Percentiles rank a stretch among this genome's conserved stretches.
phyloP scores from a whole-genome alignment of 192 early-diverging fungal species.

The Entophlyctis luteolus region DNA sequence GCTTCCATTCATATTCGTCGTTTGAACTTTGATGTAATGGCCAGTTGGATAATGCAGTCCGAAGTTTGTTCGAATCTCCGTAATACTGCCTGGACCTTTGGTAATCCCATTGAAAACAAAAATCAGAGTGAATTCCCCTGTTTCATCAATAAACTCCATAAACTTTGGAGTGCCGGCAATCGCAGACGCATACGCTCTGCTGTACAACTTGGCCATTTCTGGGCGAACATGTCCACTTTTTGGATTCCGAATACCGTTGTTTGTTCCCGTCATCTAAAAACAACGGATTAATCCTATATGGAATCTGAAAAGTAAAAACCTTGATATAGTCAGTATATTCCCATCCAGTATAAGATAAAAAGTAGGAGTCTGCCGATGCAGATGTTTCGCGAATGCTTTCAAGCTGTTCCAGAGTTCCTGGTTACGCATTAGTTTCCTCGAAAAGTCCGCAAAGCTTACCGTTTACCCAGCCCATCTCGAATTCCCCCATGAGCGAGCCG shows the following conservation, averaged over 20 bases:
- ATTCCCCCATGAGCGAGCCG: slow-evolving; percentile 24
- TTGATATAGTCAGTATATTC: slow-evolving; percentile 30
- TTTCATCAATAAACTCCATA: slow-evolving; percentile 16
- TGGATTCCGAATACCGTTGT: slow-evolving; percentile 28
- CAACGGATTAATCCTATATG: not conserved
- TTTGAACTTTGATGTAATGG: not conserved
- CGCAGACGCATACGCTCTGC: slow-evolving; percentile 19
- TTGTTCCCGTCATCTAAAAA: slow-evolving; percentile 22
- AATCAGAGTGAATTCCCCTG: slow-evolving; percentile 1
- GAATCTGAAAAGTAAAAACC: not conserved
- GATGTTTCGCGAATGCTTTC: not conserved
- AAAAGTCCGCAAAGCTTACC: no score
- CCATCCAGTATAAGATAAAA: slow-evolving; percentile 20
- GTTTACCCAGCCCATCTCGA: slow-evolving; percentile 25
- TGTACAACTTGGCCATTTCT: slow-evolving; percentile 20
- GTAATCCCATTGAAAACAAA: slow-evolving; percentile 14
- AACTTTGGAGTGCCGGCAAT: slow-evolving; percentile 13
- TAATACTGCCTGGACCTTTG: not conserved
- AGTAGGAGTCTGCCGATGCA: not conserved
- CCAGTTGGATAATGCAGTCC: slow-evolving; percentile 13
- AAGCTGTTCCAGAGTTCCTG: no score
- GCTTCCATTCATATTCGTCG: no score
- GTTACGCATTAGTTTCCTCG: not conserved
- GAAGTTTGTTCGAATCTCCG: slow-evolving; percentile 18
- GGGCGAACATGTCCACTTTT: slow-evolving; percentile 17